Percentiles rank a stretch among this genome's conserved stretches.
Evolutionary conservation across 192 early-diverging fungal species (phyloP).

Genomic region (Martensiomyces pterosporus): DNA sequence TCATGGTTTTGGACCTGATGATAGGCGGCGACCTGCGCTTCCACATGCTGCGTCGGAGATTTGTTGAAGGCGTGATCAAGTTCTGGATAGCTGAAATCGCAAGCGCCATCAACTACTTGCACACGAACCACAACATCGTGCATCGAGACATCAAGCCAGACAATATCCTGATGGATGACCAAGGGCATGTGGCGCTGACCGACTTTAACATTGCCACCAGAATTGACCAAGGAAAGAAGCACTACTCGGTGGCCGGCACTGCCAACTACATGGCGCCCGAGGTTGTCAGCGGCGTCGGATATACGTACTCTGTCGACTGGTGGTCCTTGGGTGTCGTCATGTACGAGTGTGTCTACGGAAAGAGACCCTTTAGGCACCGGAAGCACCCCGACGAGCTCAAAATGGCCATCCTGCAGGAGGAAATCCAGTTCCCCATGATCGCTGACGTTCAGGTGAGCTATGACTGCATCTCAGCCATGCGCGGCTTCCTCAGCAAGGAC

Average conservation of each 20-base stretch:
- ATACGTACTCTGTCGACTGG: conserved; percentile 86
- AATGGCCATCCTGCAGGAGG: conserved; percentile 60
- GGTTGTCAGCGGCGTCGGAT: conserved; percentile 63
- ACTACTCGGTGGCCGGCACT: conserved; percentile 85
- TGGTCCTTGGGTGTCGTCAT: conserved; percentile 90
- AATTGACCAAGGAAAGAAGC: conserved; percentile 49
- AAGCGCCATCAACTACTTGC: conserved; percentile 78
- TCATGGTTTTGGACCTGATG: conserved; percentile 94
- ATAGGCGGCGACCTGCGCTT: conserved; percentile 91
- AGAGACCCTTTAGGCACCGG: conserved; percentile 63
- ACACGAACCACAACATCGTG: conserved; percentile 67
- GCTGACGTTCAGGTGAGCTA: conserved; percentile 52
- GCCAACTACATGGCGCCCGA: conserved; percentile 91
- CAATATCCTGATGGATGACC: conserved; percentile 72
- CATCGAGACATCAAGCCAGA: conserved; percentile 96
- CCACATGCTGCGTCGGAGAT: conserved; percentile 58
- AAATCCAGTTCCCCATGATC: conserved; percentile 58
- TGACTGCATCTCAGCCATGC: conserved; percentile 69
- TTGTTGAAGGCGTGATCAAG: conserved; percentile 71
- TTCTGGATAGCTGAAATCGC: conserved; percentile 90
- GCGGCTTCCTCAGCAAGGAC: conserved; percentile 73
- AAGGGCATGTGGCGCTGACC: conserved; percentile 85
- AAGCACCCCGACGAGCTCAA: conserved; percentile 59
- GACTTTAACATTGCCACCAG: conserved; percentile 96
- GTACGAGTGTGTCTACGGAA: conserved; percentile 83